A percentile compares a stretch with the other conserved stretches of the same genome.
Conservation (phyloP, 202 grass and related monocot genomes). For the Schoenoplectus tabernaemontani region DNA sequence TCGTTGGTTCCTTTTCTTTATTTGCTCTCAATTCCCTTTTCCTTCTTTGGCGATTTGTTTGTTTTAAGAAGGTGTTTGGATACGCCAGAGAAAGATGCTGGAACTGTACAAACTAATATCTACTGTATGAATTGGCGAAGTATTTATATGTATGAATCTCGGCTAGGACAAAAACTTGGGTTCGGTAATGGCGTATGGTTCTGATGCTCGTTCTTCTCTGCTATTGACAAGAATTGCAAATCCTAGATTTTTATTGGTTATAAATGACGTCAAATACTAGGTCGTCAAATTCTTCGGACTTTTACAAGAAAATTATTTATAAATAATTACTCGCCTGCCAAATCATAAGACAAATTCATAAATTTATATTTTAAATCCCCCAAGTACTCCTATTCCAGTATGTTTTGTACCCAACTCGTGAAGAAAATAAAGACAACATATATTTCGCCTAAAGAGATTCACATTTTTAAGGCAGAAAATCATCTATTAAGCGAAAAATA, state of each 20-base stretch:
- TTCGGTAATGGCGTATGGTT: neutral
- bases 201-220: too few species aligned
- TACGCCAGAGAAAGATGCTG: too few species aligned
- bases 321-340: neutral
- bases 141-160: neutral
- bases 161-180: neutral
- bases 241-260: neutral
- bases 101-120: neutral
- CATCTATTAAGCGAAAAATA: too few species aligned
- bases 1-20: neutral
- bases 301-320: neutral
- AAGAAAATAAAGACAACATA: too few species aligned
- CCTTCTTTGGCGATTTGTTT: neutral
- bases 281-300: neutral
- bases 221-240: neutral
- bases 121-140: neutral
- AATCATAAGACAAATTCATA: too few species aligned
- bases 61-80: neutral
- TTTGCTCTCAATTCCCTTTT: neutral
- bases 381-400: too few species aligned
- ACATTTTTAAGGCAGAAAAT: too few species aligned
- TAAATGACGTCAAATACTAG: neutral
- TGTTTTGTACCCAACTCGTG: too few species aligned
- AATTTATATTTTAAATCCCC: too few species aligned
- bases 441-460: too few species aligned